Percentiles rank a stretch among this genome's conserved stretches.
Conservation (phyloP, 768 basidiomycete species). For the Suillus cothurnatus region DNA sequence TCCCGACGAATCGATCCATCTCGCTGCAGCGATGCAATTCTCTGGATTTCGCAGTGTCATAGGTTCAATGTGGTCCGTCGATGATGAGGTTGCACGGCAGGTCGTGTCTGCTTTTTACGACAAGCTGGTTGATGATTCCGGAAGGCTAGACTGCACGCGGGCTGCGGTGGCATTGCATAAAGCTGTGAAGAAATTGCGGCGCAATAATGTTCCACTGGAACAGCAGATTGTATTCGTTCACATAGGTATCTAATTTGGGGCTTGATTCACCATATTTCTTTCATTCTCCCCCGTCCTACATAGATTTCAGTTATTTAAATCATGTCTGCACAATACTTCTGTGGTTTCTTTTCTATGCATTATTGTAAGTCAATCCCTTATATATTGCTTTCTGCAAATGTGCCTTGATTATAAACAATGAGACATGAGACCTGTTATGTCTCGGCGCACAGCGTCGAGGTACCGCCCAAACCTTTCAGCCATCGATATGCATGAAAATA, state of each 20-base stretch:
- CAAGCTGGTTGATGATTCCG: not conserved
- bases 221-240: conserved; percentile 8
- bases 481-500: conserved; percentile 70
- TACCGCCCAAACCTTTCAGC: conserved; percentile 70
- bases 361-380: too few relatives aligned
- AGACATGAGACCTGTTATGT: too few relatives aligned
- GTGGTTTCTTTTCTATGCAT: too few relatives aligned
- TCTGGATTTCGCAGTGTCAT: conserved; percentile 24
- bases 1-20: conserved; percentile 23
- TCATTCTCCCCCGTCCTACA: not conserved
- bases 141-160: not conserved
- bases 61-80: conserved; percentile 26
- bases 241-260: not conserved
- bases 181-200: not conserved
- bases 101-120: conserved; percentile 3
- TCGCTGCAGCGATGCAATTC: conserved; percentile 25
- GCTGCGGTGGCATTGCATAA: not conserved
- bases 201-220: conserved; percentile 1
- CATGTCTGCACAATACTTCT: not conserved
- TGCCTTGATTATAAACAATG: not conserved
- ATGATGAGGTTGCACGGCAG: conserved; percentile 15
- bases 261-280: not conserved
- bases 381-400: too few relatives aligned
- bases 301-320: not conserved
- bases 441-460: conserved; percentile 69